These are phyloP conservation scores for Nitzschia palea DNA, from an alignment of 108 stramenopile genomes.

Conservation along the genomic window DNA sequence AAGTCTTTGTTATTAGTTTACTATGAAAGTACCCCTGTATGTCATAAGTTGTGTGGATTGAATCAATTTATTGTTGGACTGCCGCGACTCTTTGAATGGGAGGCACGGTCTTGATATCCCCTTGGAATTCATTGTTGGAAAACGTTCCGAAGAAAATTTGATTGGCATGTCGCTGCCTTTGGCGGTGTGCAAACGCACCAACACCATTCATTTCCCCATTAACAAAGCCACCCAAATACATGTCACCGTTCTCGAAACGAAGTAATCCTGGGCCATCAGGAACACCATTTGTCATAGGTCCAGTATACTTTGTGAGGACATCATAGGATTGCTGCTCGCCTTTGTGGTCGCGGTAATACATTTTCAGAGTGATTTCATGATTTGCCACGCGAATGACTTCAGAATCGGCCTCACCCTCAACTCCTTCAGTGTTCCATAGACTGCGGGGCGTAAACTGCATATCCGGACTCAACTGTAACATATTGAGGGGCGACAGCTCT, in stretches of 20 bases:
- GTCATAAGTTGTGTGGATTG: no score
- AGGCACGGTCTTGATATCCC: background rate
- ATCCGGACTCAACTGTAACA: background rate
- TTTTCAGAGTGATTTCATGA: background rate
- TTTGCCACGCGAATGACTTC: background rate
- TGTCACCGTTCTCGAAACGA: background rate
- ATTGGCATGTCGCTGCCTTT: background rate
- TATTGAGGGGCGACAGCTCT: background rate
- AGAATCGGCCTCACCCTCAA: background rate
- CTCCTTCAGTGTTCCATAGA: background rate
- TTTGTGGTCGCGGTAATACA: background rate
- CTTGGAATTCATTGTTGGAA: background rate
- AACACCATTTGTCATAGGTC: background rate
- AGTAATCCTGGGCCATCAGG: background rate
- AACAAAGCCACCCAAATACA: background rate
- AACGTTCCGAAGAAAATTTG: background rate
- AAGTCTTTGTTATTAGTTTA: no score
- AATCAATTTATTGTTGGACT: no score
- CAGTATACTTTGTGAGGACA: background rate
- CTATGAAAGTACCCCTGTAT: no score
- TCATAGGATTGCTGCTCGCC: background rate
- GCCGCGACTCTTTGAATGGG: background rate
- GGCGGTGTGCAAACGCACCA: conserved; percentile 1
- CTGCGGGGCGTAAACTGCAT: no score
- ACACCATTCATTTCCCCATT: conserved; percentile 1